These are phyloP conservation scores for Leishmania braziliensis DNA, from an alignment of 208 protist genomes.

Conservation along the genomic window DNA sequence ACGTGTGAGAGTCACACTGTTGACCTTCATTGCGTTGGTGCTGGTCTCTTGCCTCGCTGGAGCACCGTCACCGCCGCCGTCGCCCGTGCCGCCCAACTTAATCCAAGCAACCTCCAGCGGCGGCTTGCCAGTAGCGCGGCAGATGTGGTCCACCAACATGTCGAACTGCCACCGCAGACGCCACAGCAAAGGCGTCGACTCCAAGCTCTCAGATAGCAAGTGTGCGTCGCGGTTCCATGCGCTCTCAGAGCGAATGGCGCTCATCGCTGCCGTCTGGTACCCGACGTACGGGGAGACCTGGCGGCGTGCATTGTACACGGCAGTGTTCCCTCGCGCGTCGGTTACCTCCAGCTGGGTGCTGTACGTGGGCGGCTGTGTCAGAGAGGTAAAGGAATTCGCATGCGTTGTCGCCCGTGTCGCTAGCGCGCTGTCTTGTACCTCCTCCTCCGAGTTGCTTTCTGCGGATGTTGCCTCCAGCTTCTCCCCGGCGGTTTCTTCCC, in stretches of 20 bases:
- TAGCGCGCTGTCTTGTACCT: neutral
- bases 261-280: slow-evolving; percentile 51
- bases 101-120: slow-evolving; percentile 33
- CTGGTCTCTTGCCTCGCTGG: neutral
- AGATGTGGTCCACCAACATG: slow-evolving; percentile 56
- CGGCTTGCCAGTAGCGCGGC: slow-evolving; percentile 25
- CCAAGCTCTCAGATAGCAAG: slow-evolving; percentile 27
- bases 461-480: neutral
- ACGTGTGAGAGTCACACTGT: neutral
- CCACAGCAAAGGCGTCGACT: slow-evolving; percentile 57
- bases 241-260: slow-evolving; percentile 49
- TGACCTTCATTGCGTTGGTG: neutral
- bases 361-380: slow-evolving; percentile 26
- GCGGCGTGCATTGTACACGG: slow-evolving; percentile 32
- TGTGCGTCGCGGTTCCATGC: slow-evolving; percentile 32
- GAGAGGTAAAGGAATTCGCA: neutral
- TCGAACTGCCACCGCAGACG: slow-evolving; percentile 88
- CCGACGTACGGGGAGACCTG: slow-evolving; percentile 60
- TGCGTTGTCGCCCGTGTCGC: neutral
- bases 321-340: slow-evolving; percentile 20
- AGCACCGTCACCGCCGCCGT: neutral
- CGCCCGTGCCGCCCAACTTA: slow-evolving; percentile 11
- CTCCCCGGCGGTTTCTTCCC: slow-evolving; percentile 7
- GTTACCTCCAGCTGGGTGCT: slow-evolving; percentile 22
- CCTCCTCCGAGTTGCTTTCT: neutral